Evolutionary conservation across 2,329 filamentous ascomycete genomes (phyloP).

Genomic region (Mycosphaerelloides madeirae): DNA sequence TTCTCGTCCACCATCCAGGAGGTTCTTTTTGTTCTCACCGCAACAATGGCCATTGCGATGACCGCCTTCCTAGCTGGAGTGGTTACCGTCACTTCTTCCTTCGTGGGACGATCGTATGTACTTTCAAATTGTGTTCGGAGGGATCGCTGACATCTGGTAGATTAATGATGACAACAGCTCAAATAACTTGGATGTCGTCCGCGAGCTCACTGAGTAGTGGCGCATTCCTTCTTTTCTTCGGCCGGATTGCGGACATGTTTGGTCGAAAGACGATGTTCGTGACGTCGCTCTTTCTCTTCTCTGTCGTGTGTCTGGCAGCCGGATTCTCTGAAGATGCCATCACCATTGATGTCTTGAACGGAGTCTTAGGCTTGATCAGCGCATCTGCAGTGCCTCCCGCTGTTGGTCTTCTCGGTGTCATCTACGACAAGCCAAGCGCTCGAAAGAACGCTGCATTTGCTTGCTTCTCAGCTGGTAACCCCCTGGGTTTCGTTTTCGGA

Average conservation of each 20-base stretch:
- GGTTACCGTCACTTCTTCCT: slow-evolving; percentile 58
- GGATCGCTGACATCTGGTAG: background rate
- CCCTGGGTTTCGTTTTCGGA: slow-evolving; percentile 53
- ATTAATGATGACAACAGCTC: slow-evolving; percentile 55
- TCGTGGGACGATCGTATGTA: slow-evolving; percentile 43
- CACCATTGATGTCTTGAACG: slow-evolving; percentile 59
- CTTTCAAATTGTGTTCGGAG: background rate
- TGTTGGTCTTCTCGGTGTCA: slow-evolving; percentile 59
- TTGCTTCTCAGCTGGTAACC: slow-evolving; percentile 57
- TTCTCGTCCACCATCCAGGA: slow-evolving; percentile 61
- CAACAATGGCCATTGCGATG: slow-evolving; percentile 63
- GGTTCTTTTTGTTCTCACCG: slow-evolving; percentile 60
- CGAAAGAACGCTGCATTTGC: slow-evolving; percentile 64
- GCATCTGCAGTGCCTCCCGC: slow-evolving; percentile 61
- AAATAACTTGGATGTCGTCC: slow-evolving; percentile 64
- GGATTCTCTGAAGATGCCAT: slow-evolving; percentile 58
- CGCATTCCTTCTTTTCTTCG: slow-evolving; percentile 62
- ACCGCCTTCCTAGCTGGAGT: slow-evolving; percentile 56
- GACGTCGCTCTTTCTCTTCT: slow-evolving; percentile 55
- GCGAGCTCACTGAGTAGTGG: slow-evolving; percentile 60
- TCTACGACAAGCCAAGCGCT: slow-evolving; percentile 57
- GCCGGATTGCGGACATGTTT: slow-evolving; percentile 61
- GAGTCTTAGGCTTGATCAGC: slow-evolving; percentile 59
- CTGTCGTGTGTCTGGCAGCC: slow-evolving; percentile 52
- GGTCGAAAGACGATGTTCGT: slow-evolving; percentile 60